Conservation (phyloP, 768 basidiomycete species). For the Suillus placidus region DNA sequence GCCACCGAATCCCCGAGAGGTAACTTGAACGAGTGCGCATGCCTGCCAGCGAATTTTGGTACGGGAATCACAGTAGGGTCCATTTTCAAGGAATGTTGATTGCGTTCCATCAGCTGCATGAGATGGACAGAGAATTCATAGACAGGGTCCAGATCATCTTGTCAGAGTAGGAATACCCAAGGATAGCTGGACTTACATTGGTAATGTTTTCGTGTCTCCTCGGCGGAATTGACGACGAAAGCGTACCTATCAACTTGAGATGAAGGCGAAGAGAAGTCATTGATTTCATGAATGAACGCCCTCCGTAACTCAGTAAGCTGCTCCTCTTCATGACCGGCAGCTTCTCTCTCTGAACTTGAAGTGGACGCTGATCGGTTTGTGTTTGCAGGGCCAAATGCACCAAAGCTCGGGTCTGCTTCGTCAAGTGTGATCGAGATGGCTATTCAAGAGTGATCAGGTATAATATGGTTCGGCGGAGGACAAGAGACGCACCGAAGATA, state of each 20-base stretch:
- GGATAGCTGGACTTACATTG: neutral
- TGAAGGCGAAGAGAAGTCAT: constrained; percentile 9
- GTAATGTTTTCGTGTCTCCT: neutral
- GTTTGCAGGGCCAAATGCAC: constrained; percentile 12
- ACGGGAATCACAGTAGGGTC: constrained; percentile 25
- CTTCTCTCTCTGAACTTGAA: constrained; percentile 10
- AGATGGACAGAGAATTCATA: constrained; percentile 25
- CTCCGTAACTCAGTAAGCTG: constrained; percentile 20
- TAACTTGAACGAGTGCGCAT: constrained; percentile 20
- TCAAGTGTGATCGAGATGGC: neutral
- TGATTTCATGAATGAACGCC: constrained; percentile 23
- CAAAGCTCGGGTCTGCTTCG: neutral
- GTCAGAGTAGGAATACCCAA: neutral
- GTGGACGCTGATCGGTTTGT: constrained; percentile 7
- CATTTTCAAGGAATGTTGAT: constrained; percentile 31
- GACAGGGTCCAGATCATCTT: constrained; percentile 16
- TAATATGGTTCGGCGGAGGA: no score
- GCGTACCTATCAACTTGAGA: constrained; percentile 12
- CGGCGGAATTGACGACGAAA: constrained; percentile 7
- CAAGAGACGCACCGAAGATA: no score
- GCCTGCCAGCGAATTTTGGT: constrained; percentile 19
- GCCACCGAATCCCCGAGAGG: constrained; percentile 21
- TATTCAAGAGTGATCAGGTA: no score
- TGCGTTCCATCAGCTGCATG: constrained; percentile 31
- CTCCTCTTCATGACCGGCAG: constrained; percentile 6